Evolutionary conservation across 2,329 filamentous ascomycete species (phyloP), one percentile per base, ranked within the genome.

Genomic region (Ophiocordyceps camponoti-saundersi): DNA sequence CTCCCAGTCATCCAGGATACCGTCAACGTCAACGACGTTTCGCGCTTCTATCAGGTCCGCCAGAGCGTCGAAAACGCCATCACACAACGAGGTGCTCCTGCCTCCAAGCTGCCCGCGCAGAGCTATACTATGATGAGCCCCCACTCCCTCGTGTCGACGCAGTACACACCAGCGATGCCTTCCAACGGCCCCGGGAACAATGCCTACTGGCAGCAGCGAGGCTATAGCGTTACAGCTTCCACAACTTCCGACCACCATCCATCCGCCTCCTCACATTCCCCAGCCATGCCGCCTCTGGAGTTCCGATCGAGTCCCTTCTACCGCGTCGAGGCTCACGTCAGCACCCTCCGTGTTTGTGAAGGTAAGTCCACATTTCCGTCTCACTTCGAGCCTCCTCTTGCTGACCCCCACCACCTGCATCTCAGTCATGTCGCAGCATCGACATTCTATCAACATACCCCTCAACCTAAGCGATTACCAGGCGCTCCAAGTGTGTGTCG

Each of bases 251-350:
- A 55, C 40, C 52, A 55, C 21, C 55, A 55, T 46, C 48, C 54
- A 7, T 39, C 49, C 21, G 46, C 47, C 22, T 26, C 40, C 16
- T 48, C 54, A 18, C 57, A 53, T 42, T 48, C 49, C 30, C 48
- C 51, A 11, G 45, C 48, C 29, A 50, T 44, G 23, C 47, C 46
- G 40, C 34, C 45, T 12, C 47, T 64, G 20, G 48, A 51, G 12
- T 73, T 71, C 66, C 90, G 85, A 57, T 62, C 78, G 4, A 95
- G 87, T 56, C 90, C 92, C 0, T 98, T 95, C 62, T 95, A 90
- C 58, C 75, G 76, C 12, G 70, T 90, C 30, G 60, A 80, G 43
- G 69, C 77, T 47, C 72, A 77, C 26, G 63, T 95, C 6, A 77
- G 85, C 6, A 66, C 71, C 8, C 67, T 81, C 18, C 72, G 77